Base-by-base conservation (phyloP, 805 yeast genomes). In the Candida germanica region DNA sequence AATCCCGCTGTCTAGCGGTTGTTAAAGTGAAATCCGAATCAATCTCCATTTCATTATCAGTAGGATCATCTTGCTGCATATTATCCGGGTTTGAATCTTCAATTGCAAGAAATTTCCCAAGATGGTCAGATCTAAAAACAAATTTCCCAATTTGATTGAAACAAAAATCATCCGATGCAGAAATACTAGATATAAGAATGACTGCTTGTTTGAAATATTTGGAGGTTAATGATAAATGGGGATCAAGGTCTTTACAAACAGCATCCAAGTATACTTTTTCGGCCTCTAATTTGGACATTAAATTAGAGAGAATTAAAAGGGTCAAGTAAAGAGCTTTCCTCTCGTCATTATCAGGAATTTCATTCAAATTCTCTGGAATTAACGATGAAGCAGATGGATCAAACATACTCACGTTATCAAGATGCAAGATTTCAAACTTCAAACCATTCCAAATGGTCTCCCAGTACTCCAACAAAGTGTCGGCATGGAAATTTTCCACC, bases 371-470 rank as follows among this genome's bases (percentile, higher is more conserved):
- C 3, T 42, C 43, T 0, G 67, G 66, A 10, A 64, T 47, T 3
- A 66, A 47, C 8, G 6, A 10, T 6, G 35, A 34, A 28, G 44
- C 47, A n/a, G 50, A 48, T 3, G 67, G 51, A 27, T 46, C 44
- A 47, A 64, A 58, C 6, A 53, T 40, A 6, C 20, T 28, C 5
- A 35, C 34, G 17, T 36, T 50, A 38, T 83, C 86, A 27, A 80
- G 81, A 55, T 91, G 95, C 38, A 91, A 64, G n/a, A 91, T 71
- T 57, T 91, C 96, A 55, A 77, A 88, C 55, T 91, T 91, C 35
- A 91, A 63, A 0, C 95, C 86, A 48, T 85, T 83, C 95, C 96
- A 93, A 4, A 91, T 53, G 1, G 81, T 73, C 6, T 73, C 53
- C 89, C 95, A 89, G 53, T 77, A 72, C 8, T 69, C 70, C 20